Conservation (phyloP, 2,329 filamentous ascomycete genomes). For the Neoarthrinium moseri region DNA sequence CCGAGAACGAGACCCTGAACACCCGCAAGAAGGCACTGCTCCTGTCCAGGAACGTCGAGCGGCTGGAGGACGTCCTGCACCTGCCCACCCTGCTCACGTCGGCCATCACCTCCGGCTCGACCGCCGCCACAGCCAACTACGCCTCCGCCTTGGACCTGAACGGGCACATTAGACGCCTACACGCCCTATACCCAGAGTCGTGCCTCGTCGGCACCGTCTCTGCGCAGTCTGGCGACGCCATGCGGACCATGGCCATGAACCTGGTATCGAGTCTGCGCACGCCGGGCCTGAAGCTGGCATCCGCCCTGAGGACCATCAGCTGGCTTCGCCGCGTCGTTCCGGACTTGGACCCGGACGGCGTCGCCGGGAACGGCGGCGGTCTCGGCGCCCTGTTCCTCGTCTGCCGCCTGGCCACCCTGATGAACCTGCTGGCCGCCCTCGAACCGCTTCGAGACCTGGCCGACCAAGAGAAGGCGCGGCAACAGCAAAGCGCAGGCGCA, state of each 20-base stretch:
- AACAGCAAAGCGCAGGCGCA: conserved; percentile 37
- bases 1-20: conserved; percentile 68
- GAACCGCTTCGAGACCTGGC: conserved; percentile 85
- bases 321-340: conserved; percentile 87
- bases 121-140: conserved; percentile 67
- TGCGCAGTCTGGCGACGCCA: conserved; percentile 77
- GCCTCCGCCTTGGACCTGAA: conserved; percentile 87
- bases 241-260: conserved; percentile 84
- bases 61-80: conserved; percentile 87
- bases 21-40: conserved; percentile 77
- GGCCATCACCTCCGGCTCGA: conserved; percentile 62
- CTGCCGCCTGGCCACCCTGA: conserved; percentile 77
- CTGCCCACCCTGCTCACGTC: conserved; percentile 83
- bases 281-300: conserved; percentile 81
- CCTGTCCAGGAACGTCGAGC: conserved; percentile 81
- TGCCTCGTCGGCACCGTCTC: conserved; percentile 71
- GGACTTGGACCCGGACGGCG: conserved; percentile 58
- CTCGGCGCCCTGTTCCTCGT: conserved; percentile 84
- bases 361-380: conserved; percentile 55
- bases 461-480: conserved; percentile 70
- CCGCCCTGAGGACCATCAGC: conserved; percentile 85
- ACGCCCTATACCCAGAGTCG: conserved; percentile 79
- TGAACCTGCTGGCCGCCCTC: conserved; percentile 77
- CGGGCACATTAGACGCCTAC: conserved; percentile 86
- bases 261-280: conserved; percentile 75